Conservation (phyloP, 2,329 filamentous ascomycete genomes). For the Didymella lethalis region DNA sequence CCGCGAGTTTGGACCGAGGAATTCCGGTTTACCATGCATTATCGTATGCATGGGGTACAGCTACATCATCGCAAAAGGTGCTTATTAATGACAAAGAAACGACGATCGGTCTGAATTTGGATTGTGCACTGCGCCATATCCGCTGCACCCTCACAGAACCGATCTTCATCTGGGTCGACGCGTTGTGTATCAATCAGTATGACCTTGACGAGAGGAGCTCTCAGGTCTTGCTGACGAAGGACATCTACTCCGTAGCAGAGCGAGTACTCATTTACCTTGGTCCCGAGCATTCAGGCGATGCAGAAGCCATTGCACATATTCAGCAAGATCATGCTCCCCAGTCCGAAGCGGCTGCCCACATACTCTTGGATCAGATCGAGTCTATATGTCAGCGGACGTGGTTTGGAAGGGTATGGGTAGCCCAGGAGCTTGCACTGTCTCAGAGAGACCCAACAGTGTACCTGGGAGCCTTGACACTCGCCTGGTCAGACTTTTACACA, state of each 20-base stretch:
- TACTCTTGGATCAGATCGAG: background rate
- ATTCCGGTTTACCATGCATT: constrained; percentile 16
- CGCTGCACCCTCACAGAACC: background rate
- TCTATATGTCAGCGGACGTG: constrained; percentile 11
- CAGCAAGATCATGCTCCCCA: background rate
- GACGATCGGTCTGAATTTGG: constrained; percentile 10
- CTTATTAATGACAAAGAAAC: background rate
- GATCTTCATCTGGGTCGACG: constrained; percentile 15
- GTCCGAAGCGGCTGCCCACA: background rate
- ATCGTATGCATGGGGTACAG: constrained; percentile 22
- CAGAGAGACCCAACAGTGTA: constrained; percentile 14
- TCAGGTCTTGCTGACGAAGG: constrained; percentile 21
- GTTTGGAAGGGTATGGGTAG: constrained; percentile 24
- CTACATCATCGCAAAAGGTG: background rate
- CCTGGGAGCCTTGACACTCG: background rate
- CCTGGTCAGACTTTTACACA: constrained; percentile 10
- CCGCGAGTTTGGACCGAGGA: background rate
- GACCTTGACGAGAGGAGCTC: constrained; percentile 17
- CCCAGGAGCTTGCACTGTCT: constrained; percentile 24
- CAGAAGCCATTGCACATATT: background rate
- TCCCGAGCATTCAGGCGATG: background rate
- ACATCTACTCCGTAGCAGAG: constrained; percentile 13
- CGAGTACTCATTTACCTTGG: constrained; percentile 19
- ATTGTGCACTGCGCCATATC: constrained; percentile 17
- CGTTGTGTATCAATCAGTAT: constrained; percentile 20